Evolutionary conservation across 306 rosid genomes (phyloP).

Genomic region (Lagenaria siceraria): DNA sequence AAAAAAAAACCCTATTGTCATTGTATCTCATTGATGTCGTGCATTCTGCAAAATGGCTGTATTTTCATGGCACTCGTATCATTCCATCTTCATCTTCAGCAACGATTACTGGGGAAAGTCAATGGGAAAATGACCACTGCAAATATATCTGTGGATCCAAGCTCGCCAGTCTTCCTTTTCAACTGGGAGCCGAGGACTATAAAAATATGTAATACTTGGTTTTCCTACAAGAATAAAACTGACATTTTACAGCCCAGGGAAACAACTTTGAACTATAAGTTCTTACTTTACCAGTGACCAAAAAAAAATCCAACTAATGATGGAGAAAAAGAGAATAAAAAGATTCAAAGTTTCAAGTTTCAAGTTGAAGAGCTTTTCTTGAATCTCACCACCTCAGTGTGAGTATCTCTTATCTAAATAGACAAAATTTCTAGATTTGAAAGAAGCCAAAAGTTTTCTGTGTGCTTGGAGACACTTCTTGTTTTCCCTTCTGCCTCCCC

Average conservation of each 20-base stretch:
- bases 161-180: slow-evolving; percentile 6
- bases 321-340: neutral
- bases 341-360: neutral
- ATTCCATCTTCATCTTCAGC: slow-evolving; percentile 1
- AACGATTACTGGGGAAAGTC: neutral
- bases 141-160: neutral
- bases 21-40: neutral
- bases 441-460: neutral
- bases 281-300: neutral
- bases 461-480: neutral
- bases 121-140: neutral
- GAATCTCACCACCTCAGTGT: neutral
- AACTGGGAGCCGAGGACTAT: neutral
- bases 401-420: neutral
- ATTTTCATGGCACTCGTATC: neutral
- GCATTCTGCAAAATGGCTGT: neutral
- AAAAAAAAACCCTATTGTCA: neutral
- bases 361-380: neutral
- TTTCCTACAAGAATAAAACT: neutral
- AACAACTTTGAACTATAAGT: neutral
- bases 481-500: too few relatives aligned
- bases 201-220: neutral
- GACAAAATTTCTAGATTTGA: neutral
- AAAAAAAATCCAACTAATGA: neutral
- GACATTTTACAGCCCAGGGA: neutral